A percentile compares a stretch with the other conserved stretches of the same genome.
phyloP scores from a whole-genome alignment of 2,329 filamentous ascomycete genomes.

The Furcasterigmium furcatum region DNA sequence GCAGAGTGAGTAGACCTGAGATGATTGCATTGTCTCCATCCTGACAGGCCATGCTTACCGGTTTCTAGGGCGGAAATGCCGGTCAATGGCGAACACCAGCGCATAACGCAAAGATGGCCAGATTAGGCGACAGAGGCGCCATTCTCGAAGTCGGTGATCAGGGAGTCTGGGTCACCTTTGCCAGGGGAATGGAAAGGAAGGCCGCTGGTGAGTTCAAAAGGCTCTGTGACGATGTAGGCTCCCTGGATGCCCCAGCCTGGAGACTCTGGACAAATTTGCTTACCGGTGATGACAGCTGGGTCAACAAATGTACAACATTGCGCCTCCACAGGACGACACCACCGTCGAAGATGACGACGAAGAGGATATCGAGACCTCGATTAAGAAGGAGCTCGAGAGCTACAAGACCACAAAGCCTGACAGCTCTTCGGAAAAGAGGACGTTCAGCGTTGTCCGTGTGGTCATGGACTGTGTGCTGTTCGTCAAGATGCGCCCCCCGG shows the following conservation, averaged over 20 bases:
- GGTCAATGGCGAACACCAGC: constrained; percentile 62
- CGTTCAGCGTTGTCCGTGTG: constrained; percentile 51
- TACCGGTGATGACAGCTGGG: constrained; percentile 25
- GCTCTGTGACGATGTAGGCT: constrained; percentile 62
- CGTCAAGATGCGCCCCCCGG: constrained; percentile 51
- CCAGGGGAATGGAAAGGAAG: constrained; percentile 66
- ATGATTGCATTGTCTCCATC: neutral
- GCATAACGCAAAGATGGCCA: constrained; percentile 46
- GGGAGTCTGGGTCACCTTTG: constrained; percentile 77
- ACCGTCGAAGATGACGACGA: constrained; percentile 37
- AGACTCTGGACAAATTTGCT: too few relatives aligned
- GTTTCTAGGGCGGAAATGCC: constrained; percentile 42
- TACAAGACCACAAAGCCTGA: constrained; percentile 47
- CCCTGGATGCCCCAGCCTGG: neutral
- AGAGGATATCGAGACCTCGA: constrained; percentile 70
- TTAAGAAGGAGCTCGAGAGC: constrained; percentile 66
- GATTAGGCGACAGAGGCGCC: constrained; percentile 36
- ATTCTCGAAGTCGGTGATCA: constrained; percentile 63
- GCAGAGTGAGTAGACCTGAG: constrained; percentile 29
- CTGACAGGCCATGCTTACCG: neutral
- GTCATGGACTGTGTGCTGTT: constrained; percentile 63
- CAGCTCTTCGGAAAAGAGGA: constrained; percentile 35
- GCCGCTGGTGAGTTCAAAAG: constrained; percentile 64
- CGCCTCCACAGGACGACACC: constrained; percentile 26
- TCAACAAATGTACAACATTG: constrained; percentile 55